Conservation (phyloP, 208 protist genomes). For the Leishmania tropica region DNA sequence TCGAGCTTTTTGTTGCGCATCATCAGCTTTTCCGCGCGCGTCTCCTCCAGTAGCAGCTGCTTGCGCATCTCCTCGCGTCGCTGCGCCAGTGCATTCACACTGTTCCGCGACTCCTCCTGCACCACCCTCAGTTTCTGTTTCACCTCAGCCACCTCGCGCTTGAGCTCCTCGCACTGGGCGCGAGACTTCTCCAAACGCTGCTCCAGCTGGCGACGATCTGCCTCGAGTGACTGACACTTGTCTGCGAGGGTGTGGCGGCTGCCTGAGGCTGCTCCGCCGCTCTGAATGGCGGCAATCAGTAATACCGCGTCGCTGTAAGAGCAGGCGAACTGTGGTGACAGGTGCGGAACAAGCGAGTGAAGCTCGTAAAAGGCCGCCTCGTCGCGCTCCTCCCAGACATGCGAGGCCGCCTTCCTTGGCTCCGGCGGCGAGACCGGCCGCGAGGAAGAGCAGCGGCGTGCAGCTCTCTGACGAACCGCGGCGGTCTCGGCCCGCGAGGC, state of each 20-base stretch:
- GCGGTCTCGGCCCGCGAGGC: background rate
- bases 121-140: slow-evolving; percentile 49
- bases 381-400: slow-evolving; percentile 27
- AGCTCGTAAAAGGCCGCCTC: slow-evolving; percentile 52
- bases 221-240: slow-evolving; percentile 44
- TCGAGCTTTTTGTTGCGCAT: slow-evolving; percentile 68
- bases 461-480: background rate
- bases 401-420: background rate
- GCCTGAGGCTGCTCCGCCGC: slow-evolving; percentile 26
- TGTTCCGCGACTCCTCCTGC: slow-evolving; percentile 48
- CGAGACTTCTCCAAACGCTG: slow-evolving; percentile 38
- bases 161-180: slow-evolving; percentile 53
- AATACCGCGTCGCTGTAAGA: slow-evolving; percentile 59
- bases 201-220: slow-evolving; percentile 56
- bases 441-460: background rate
- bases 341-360: slow-evolving; percentile 63
- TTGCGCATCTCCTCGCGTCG: slow-evolving; percentile 71
- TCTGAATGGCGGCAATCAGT: slow-evolving; percentile 64
- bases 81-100: slow-evolving; percentile 57
- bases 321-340: slow-evolving; percentile 74
- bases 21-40: slow-evolving; percentile 66
- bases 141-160: slow-evolving; percentile 50
- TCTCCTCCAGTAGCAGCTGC: slow-evolving; percentile 83
- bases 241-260: slow-evolving; percentile 48
- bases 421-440: background rate